Percentiles rank a stretch among this genome's conserved stretches.
phyloP scores from a whole-genome alignment of 176 grass and related monocot genomes.

The Tuctoria greenei region DNA sequence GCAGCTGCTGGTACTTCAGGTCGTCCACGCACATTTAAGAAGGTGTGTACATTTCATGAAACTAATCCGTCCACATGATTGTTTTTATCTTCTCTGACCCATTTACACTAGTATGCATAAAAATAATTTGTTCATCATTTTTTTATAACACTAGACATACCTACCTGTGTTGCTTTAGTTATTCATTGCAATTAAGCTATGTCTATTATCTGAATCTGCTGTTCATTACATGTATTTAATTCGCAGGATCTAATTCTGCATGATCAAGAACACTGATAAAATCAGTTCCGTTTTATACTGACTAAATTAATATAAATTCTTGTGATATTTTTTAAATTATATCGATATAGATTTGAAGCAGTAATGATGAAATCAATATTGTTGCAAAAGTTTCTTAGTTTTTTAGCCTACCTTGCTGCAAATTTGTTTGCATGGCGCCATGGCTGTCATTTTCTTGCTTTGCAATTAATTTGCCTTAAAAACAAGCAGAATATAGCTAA shows the following conservation, averaged over 20 bases:
- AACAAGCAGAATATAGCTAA: constrained; percentile 56
- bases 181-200: not conserved
- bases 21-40: constrained; percentile 78
- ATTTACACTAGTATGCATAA: not conserved
- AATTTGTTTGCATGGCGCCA: not conserved
- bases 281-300: not conserved
- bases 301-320: not conserved
- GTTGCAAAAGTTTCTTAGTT: not conserved
- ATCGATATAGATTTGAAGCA: not conserved
- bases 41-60: constrained; percentile 39
- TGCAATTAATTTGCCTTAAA: constrained; percentile 27
- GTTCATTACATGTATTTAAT: not conserved
- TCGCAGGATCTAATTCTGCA: not conserved
- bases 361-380: not conserved
- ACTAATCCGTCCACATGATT: not conserved
- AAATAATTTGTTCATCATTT: not conserved
- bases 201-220: not conserved
- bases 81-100: not conserved
- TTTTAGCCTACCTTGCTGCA: not conserved
- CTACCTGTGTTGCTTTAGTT: not conserved
- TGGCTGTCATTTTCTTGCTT: constrained; percentile 3
- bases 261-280: not conserved
- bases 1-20: constrained; percentile 82
- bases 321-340: not conserved
- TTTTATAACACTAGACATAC: not conserved